Evolutionary conservation across 352 stramenopile genomes (phyloP).

Genomic region (Hyaloperonospora arabidopsidis): DNA sequence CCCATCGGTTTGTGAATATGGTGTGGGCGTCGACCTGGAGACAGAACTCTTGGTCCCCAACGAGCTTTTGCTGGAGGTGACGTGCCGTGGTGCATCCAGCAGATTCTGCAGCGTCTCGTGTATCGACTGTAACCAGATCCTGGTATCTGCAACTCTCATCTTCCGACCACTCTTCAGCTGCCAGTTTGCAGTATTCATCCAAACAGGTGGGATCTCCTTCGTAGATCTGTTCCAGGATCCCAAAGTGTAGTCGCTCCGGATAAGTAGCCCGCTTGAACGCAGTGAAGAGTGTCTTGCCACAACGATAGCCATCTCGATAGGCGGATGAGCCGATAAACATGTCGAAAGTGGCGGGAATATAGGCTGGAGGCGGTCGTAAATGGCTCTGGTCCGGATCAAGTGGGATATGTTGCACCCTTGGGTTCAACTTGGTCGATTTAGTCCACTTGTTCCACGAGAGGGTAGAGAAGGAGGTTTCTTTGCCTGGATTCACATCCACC

Average conservation of each 20-base stretch:
- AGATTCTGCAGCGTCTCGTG: conserved; percentile 56
- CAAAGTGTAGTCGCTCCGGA: conserved; percentile 64
- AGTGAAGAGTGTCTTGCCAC: conserved; percentile 71
- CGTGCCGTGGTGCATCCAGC: conserved; percentile 60
- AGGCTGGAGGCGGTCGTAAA: conserved; percentile 50
- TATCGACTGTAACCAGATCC: conserved; percentile 53
- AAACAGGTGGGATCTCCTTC: conserved; percentile 56
- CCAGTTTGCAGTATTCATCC: conserved; percentile 70
- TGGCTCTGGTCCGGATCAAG: conserved; percentile 21
- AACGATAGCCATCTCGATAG: conserved; percentile 71
- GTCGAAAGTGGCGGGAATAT: conserved; percentile 39
- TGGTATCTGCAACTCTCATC: conserved; percentile 51
- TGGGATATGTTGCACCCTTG: conserved; percentile 63
- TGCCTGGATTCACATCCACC: too few relatives aligned
- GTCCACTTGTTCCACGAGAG: too few relatives aligned
- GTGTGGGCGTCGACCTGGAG: conserved; percentile 76
- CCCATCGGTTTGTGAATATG: conserved; percentile 77
- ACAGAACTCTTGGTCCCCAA: conserved; percentile 67
- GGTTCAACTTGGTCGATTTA: conserved; percentile 29
- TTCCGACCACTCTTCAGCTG: conserved; percentile 45
- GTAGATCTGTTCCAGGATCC: conserved; percentile 74
- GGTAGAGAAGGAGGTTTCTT: too few relatives aligned
- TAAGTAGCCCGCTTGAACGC: conserved; percentile 51
- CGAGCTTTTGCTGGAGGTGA: conserved; percentile 64
- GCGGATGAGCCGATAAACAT: conserved; percentile 67